Conservation (phyloP, 805 yeast genomes). For the Starmerella geochares region DNA sequence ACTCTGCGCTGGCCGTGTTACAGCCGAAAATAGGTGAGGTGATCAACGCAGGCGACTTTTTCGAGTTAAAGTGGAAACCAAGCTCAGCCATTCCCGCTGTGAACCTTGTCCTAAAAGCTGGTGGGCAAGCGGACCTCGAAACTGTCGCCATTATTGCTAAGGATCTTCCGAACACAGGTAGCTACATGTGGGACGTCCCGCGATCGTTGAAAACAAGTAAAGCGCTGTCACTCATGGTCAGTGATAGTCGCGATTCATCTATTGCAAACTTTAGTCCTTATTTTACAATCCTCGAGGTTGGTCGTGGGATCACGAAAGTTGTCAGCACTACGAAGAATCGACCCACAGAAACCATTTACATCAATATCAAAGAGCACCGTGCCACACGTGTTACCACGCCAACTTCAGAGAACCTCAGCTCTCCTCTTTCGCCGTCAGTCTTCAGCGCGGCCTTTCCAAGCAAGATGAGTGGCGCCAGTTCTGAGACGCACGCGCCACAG, state of each 20-base stretch:
- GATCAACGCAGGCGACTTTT: slow-evolving; percentile 23
- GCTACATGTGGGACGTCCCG: slow-evolving; percentile 28
- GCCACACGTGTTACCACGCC: neutral
- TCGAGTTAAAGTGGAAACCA: slow-evolving; percentile 28
- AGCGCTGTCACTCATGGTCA: slow-evolving; percentile 27
- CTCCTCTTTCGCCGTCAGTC: too few relatives aligned
- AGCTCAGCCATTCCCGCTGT: slow-evolving; percentile 22
- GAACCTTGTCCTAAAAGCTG: slow-evolving; percentile 27
- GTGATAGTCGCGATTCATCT: slow-evolving; percentile 19
- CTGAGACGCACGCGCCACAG: too few relatives aligned
- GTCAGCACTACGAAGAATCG: too few relatives aligned
- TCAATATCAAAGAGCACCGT: slow-evolving; percentile 2
- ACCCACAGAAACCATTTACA: neutral
- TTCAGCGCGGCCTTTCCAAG: too few relatives aligned
- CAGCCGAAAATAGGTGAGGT: slow-evolving; percentile 26
- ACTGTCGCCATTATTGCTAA: slow-evolving; percentile 27
- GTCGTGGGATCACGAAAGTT: neutral
- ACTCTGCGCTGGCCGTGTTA: slow-evolving; percentile 19
- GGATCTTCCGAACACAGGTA: slow-evolving; percentile 28
- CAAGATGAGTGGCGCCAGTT: too few relatives aligned
- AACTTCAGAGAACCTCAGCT: too few relatives aligned
- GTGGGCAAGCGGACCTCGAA: slow-evolving; percentile 22
- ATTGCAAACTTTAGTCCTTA: slow-evolving; percentile 25
- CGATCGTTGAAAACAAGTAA: slow-evolving; percentile 18
- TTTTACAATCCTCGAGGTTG: slow-evolving; percentile 10